Base-by-base conservation (phyloP, 768 basidiomycete genomes). In the Tulasnella sp. region DNA sequence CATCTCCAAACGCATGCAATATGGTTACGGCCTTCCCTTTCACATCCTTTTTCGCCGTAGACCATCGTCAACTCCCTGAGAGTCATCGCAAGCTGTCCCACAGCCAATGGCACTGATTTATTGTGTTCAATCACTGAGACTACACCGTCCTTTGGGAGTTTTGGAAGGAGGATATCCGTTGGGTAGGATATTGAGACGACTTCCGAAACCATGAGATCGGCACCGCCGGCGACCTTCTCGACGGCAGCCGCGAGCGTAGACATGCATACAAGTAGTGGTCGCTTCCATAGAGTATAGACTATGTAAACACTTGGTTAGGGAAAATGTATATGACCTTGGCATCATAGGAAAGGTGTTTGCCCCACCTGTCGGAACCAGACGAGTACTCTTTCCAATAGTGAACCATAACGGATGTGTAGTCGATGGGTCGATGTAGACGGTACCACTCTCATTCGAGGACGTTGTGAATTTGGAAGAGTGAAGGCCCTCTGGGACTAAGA, bases 151-250 rank as follows among this genome's bases (percentile, higher is more conserved):
- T 53, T 30, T 2, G 55, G 41, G 3, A 67, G 38, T n/a, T n/a
- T n/a, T 30, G 32, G 21, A 38, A 49, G 55, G 47, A 47, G 43
- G 49, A 23, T 13, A 32, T 23, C 44, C 44, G 43, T 29, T 7
- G 29, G n/a, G n/a, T n/a, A 45, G 38, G 27, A 74, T 82, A 67
- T 67, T 85, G 86, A 86, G 26, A 63, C 60, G 7, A 68, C 58
- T 70, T 88, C 89, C 3, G 89, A 87, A 32, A 86, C 82, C 88
- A 93, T 91, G 7, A 92, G 77, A 72, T 93, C 88, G 0, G 89
- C 87, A 19, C 90, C 89, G 9, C 80, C 80, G 2, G 81, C 73
- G 11, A 93, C 76, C 24, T 83, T 75, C 0, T 84, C 84, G 41
- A 90, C 79, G 27, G 89, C 88, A 10, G 80, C 71, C 1, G 79